phyloP scores from a whole-genome alignment of 1,284 basidiomycete species.

The Hymenochaete sp. region DNA sequence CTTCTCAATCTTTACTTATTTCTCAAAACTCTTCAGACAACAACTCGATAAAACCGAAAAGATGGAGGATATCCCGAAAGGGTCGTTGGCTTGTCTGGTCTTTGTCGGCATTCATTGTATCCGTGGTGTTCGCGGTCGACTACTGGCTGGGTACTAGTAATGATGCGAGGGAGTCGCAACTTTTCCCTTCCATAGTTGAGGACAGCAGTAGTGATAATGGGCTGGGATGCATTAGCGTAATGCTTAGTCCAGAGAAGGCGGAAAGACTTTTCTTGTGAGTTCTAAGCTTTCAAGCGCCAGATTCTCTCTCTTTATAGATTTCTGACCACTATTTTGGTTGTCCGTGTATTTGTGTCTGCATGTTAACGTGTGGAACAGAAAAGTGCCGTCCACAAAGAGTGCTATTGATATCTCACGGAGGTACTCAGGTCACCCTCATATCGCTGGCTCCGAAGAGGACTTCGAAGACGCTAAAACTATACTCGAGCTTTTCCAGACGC shows the following conservation, averaged over 20 bases:
- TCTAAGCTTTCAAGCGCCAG: not conserved
- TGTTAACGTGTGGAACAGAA: conserved; percentile 29
- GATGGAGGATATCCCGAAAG: conserved; percentile 7
- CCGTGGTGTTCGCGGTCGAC: not conserved
- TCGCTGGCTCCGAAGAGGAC: conserved; percentile 62
- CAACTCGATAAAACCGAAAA: not conserved
- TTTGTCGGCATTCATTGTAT: not conserved
- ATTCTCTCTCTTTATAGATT: too few relatives aligned
- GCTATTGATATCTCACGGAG: conserved; percentile 47
- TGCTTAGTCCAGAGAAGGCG: conserved; percentile 5
- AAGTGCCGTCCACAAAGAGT: conserved; percentile 47
- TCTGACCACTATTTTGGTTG: too few relatives aligned
- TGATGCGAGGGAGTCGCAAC: not conserved
- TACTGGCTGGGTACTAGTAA: not conserved
- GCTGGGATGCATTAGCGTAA: conserved; percentile 2
- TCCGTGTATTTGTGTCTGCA: not conserved
- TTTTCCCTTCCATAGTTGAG: not conserved
- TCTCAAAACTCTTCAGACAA: not conserved
- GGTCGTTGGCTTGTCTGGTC: conserved; percentile 4
- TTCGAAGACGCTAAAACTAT: conserved; percentile 55
- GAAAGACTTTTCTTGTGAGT: conserved; percentile 23
- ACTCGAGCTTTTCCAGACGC: conserved; percentile 52
- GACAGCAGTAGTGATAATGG: conserved; percentile 2
- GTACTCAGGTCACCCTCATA: conserved; percentile 62
- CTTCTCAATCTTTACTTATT: not conserved